These are phyloP conservation scores for Pleurotus pulmonarius DNA, from an alignment of 768 basidiomycete genomes.

Conservation along the genomic window DNA sequence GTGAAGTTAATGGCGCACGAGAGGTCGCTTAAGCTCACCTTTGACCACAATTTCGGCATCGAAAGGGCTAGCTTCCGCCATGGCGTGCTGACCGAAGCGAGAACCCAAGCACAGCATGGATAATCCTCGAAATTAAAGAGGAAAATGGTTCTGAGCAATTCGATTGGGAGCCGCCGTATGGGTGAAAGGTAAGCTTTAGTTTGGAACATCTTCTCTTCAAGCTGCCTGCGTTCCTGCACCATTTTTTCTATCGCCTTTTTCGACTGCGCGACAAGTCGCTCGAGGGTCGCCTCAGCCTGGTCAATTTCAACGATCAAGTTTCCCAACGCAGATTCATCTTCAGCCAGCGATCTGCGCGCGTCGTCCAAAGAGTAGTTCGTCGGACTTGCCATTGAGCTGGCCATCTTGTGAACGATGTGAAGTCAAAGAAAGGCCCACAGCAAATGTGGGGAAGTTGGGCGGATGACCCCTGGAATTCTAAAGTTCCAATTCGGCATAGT, in stretches of 20 bases:
- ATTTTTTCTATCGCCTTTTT: constrained; percentile 52
- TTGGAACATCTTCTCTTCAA: constrained; percentile 46
- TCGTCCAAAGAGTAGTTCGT: constrained; percentile 48
- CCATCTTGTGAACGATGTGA: no score
- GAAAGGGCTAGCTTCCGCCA: constrained; percentile 66
- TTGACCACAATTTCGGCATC: constrained; percentile 75
- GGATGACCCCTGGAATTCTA: no score
- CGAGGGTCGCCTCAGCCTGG: constrained; percentile 51
- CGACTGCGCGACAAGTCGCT: constrained; percentile 54
- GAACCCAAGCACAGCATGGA: constrained; percentile 74
- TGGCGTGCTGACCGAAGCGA: constrained; percentile 61
- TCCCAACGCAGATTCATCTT: constrained; percentile 25
- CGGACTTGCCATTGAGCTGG: constrained; percentile 39
- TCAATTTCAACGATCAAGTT: constrained; percentile 45
- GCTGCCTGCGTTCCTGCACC: constrained; percentile 38
- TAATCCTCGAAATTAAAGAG: constrained; percentile 63
- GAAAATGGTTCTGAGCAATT: constrained; percentile 74
- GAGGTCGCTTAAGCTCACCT: constrained; percentile 40
- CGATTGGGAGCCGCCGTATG: constrained; percentile 65
- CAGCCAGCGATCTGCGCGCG: constrained; percentile 45
- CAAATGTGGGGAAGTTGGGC: no score
- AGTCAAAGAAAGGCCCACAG: no score
- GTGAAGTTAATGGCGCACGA: no score
- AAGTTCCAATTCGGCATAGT: no score
- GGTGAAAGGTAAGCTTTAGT: constrained; percentile 69